Percentiles rank a stretch among this genome's conserved stretches.
Evolutionary conservation across 306 rosid genomes (phyloP).

Genomic region (Medicago lupulina): DNA sequence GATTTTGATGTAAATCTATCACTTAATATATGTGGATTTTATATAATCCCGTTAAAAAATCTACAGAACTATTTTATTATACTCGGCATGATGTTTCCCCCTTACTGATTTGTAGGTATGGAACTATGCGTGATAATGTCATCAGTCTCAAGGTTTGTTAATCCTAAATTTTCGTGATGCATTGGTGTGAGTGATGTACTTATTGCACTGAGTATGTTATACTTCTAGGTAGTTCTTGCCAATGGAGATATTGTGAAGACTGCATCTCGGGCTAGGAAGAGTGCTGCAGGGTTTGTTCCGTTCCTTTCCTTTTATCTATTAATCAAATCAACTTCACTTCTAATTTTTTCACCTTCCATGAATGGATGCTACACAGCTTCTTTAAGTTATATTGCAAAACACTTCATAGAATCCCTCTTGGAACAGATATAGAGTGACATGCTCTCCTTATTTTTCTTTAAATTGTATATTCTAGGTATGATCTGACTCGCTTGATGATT

Average conservation of each 20-base stretch:
- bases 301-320: slow-evolving; percentile 30
- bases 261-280: slow-evolving; percentile 94
- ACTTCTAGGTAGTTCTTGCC: slow-evolving; percentile 80
- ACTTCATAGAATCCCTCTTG: slow-evolving; percentile 3
- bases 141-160: slow-evolving; percentile 79
- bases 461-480: slow-evolving; percentile 64
- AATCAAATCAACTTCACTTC: slow-evolving; percentile 37
- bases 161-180: slow-evolving; percentile 29
- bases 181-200: slow-evolving; percentile 36
- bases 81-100: slow-evolving; percentile 47
- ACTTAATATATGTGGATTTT: neutral
- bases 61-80: slow-evolving; percentile 33
- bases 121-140: slow-evolving; percentile 99
- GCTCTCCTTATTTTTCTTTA: slow-evolving; percentile 17
- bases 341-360: neutral
- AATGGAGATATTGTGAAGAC: slow-evolving; percentile 93
- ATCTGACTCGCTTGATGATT: slow-evolving; percentile 90
- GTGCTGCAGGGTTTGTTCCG: slow-evolving; percentile 89
- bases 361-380: slow-evolving; percentile 11
- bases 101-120: slow-evolving; percentile 77
- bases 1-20: slow-evolving; percentile 25
- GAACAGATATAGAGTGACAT: slow-evolving; percentile 32
- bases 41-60: slow-evolving; percentile 4
- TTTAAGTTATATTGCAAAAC: slow-evolving; percentile 12
- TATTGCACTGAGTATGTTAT: slow-evolving; percentile 44